phyloP scores from a whole-genome alignment of 495 filamentous ascomycete species.

The Penicillium canariense region DNA sequence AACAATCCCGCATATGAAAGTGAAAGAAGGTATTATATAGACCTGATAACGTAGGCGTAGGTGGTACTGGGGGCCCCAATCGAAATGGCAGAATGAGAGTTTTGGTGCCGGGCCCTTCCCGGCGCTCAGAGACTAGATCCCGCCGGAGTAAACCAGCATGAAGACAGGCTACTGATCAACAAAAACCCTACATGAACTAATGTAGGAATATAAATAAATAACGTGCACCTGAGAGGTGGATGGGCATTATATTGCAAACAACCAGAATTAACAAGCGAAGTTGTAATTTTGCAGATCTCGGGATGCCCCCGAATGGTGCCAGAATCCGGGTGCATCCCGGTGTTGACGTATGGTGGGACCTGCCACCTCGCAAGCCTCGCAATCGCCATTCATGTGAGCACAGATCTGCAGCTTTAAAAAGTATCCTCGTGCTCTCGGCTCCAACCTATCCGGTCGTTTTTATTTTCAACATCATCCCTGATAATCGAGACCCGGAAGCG shows the following conservation, averaged over 20 bases:
- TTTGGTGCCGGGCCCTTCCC: too few relatives aligned
- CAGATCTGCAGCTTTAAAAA: not conserved
- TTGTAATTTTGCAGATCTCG: slow-evolving; percentile 4
- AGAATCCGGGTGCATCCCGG: slow-evolving; percentile 21
- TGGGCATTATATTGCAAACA: not conserved
- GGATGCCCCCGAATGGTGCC: slow-evolving; percentile 12
- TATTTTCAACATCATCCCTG: not conserved
- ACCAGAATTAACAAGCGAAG: not conserved
- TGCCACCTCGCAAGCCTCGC: slow-evolving; percentile 9
- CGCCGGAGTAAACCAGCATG: too few relatives aligned
- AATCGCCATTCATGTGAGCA: not conserved
- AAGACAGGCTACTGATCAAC: too few relatives aligned
- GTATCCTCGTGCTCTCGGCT: not conserved
- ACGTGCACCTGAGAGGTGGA: too few relatives aligned
- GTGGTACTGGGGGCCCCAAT: too few relatives aligned
- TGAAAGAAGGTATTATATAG: too few relatives aligned
- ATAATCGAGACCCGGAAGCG: not conserved
- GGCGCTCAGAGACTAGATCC: too few relatives aligned
- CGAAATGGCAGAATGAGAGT: too few relatives aligned
- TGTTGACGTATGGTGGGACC: slow-evolving; percentile 16
- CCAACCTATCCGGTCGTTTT: not conserved
- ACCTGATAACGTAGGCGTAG: too few relatives aligned
- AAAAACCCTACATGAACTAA: too few relatives aligned
- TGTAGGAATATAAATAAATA: too few relatives aligned
- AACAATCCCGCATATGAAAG: too few relatives aligned